Base-by-base conservation (phyloP, 2,329 filamentous ascomycete species). In the Apiospora saccharicola region DNA sequence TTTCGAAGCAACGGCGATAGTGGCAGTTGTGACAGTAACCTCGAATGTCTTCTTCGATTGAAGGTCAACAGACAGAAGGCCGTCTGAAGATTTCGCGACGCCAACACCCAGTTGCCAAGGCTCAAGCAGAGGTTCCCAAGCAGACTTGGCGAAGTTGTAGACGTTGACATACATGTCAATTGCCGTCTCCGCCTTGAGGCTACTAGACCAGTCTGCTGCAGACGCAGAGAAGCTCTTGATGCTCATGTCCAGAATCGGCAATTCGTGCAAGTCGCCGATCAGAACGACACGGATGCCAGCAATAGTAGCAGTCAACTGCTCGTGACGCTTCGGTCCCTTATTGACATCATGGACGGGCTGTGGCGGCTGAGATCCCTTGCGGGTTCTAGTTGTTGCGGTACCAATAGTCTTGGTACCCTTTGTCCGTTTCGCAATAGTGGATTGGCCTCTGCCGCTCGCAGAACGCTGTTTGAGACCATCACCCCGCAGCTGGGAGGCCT, bases 61-160 rank as follows among this genome's bases (percentile, higher is more conserved):
- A 1, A 98, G 85, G 72, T 98, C 95, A 24, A 99, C 87, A 0
- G 94, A 93, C 73, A 98, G 85, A 70, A 93, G 87, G 49, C 96
- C 93, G 57, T 90, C 88, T 37, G 91, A 87, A 72, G 96, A 92
- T 77, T 92, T 95, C 0, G 93, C 91, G 80, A 98, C 90, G 74
- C 97, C 94, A 76, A 99, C 91, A 2, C 95, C 95, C n/a, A 98
- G 87, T 76, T 96, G 91, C 96, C 96, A 99, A 10, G 97, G 97
- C 81, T 99, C 96, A 37, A 99, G 90, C 46, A 99, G 84, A 3
- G 96, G 96, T 81, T 99, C 96, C 96, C 96, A 99, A 4, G 95
- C 94, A 0, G 96, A 99, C 81, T 99, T 99, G 19, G 96, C 96
- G 83, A 99, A 99, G 82, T 99, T 99, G 86, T 98, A 99, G 37